These are phyloP conservation scores for Apiospora marii DNA, from an alignment of 2,329 filamentous ascomycete species.

Conservation along the genomic window DNA sequence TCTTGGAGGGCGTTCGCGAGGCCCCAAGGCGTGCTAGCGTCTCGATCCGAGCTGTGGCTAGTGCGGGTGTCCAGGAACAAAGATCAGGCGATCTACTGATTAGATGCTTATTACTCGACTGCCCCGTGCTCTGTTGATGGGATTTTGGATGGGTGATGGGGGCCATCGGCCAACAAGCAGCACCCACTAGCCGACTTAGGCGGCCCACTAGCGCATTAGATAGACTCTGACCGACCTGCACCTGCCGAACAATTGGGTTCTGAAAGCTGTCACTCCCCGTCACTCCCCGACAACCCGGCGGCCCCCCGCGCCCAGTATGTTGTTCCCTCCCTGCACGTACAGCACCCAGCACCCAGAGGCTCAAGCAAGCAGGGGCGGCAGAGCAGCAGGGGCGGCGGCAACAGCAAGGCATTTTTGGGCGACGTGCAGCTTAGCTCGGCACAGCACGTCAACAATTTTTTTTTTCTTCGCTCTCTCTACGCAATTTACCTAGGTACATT, in stretches of 20 bases:
- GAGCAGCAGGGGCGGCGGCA: no score
- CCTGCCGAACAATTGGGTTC: background rate
- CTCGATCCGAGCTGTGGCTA: constrained; percentile 5
- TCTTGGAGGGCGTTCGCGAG: background rate
- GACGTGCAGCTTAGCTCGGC: background rate
- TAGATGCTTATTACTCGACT: background rate
- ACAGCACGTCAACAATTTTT: background rate
- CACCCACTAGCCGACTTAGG: background rate
- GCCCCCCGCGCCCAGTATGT: background rate
- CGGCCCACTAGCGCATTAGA: background rate
- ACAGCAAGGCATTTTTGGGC: background rate
- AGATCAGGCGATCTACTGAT: constrained; percentile 21
- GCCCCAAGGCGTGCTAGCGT: background rate
- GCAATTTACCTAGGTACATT: background rate
- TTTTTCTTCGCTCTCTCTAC: background rate
- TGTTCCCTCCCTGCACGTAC: background rate
- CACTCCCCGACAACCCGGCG: background rate
- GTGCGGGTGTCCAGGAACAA: background rate
- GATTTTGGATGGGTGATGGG: background rate
- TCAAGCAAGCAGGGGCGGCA: background rate
- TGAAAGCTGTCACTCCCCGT: constrained; percentile 1
- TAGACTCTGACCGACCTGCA: background rate
- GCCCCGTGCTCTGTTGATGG: constrained; percentile 8
- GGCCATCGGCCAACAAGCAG: background rate
- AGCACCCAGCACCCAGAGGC: no score